phyloP scores from a whole-genome alignment of 2,329 filamentous ascomycete genomes.

The Rhynchosporium agropyri region DNA sequence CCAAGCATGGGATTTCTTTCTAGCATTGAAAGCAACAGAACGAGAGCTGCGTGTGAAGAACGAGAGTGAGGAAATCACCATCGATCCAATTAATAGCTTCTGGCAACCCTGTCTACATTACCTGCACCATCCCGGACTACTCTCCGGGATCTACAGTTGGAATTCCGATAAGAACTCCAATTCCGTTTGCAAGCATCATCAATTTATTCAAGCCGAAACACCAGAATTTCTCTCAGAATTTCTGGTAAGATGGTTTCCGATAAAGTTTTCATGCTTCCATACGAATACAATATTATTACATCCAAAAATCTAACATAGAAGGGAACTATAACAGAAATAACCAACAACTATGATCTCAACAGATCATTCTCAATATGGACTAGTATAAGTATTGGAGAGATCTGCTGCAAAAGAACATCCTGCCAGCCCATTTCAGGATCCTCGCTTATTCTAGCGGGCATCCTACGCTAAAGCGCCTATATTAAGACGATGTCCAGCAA shows the following conservation, averaged over 20 bases:
- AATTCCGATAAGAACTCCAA: too few relatives aligned
- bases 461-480: conserved; percentile 14
- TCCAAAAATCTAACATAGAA: not conserved
- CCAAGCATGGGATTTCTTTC: too few relatives aligned
- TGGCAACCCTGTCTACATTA: too few relatives aligned
- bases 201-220: too few relatives aligned
- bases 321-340: not conserved
- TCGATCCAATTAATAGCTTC: too few relatives aligned
- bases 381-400: not conserved
- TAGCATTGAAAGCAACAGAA: too few relatives aligned
- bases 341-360: not conserved
- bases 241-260: not conserved
- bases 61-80: too few relatives aligned
- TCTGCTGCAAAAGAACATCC: not conserved
- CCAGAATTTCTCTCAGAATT: too few relatives aligned
- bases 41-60: too few relatives aligned
- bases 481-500: conserved; percentile 9
- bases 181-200: too few relatives aligned
- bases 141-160: too few relatives aligned
- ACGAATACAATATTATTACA: not conserved
- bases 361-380: not conserved
- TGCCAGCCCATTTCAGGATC: not conserved
- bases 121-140: too few relatives aligned
- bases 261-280: not conserved
- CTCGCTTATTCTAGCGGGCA: conserved; percentile 13